Percentiles rank a stretch among this genome's conserved stretches.
Conservation (phyloP, 306 rosid genomes). For the Sicyos edulis region DNA sequence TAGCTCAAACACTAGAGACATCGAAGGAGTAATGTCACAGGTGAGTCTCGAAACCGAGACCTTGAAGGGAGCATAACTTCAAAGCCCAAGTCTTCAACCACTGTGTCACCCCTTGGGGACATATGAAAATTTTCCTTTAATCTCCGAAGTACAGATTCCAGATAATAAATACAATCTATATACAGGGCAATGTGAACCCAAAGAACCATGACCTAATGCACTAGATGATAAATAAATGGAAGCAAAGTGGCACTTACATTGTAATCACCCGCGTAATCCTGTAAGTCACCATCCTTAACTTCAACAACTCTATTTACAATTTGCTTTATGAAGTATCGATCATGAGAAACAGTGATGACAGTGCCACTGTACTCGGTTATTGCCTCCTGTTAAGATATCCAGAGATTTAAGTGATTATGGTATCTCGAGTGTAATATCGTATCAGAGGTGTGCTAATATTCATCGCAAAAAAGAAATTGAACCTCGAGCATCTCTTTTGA, state of each 20-base stretch:
- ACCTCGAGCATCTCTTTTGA: slow-evolving; percentile 99
- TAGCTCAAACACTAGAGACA: too few relatives aligned
- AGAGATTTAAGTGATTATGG: slow-evolving; percentile 19
- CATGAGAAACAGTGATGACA: slow-evolving; percentile 90
- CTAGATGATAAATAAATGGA: not conserved
- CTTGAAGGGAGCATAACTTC: too few relatives aligned
- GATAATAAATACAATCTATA: not conserved
- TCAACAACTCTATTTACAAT: slow-evolving; percentile 92
- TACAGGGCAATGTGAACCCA: not conserved
- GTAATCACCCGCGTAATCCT: slow-evolving; percentile 89
- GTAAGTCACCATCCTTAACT: slow-evolving; percentile 60
- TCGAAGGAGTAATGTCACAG: too few relatives aligned
- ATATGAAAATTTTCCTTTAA: too few relatives aligned
- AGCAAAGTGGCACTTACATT: slow-evolving; percentile 48
- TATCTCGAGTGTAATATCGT: not conserved
- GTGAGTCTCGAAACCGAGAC: too few relatives aligned
- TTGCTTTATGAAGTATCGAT: slow-evolving; percentile 87
- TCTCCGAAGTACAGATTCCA: not conserved
- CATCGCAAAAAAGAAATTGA: slow-evolving; percentile 16
- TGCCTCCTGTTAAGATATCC: slow-evolving; percentile 64
- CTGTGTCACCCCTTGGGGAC: too few relatives aligned
- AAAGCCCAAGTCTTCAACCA: too few relatives aligned
- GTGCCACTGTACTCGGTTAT: slow-evolving; percentile 76
- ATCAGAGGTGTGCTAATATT: not conserved
- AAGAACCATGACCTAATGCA: not conserved